Conservation (phyloP, 495 filamentous ascomycete species). For the Penicillium egyptiacum region DNA sequence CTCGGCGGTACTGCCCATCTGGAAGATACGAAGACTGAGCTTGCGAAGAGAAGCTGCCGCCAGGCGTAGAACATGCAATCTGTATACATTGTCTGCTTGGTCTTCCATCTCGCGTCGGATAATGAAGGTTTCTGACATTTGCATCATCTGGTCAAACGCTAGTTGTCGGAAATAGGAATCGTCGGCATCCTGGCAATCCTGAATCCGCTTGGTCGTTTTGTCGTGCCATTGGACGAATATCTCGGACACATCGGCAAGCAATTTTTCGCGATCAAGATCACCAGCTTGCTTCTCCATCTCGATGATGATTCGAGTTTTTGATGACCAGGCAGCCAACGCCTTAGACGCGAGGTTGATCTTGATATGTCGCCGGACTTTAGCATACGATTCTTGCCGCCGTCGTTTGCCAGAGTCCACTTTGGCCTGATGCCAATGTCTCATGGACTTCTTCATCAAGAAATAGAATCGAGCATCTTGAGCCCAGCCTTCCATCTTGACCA, state of each 20-base stretch:
- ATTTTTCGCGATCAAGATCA: slow-evolving; percentile 39
- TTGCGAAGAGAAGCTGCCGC: slow-evolving; percentile 48
- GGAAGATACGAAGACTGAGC: slow-evolving; percentile 53
- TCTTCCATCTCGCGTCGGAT: slow-evolving; percentile 46
- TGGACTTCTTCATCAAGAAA: slow-evolving; percentile 51
- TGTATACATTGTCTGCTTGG: slow-evolving; percentile 49
- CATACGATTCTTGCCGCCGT: slow-evolving; percentile 61
- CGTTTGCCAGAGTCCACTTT: slow-evolving; percentile 50
- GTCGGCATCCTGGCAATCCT: slow-evolving; percentile 45
- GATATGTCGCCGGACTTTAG: slow-evolving; percentile 51
- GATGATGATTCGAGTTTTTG: slow-evolving; percentile 37
- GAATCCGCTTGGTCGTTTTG: slow-evolving; percentile 35
- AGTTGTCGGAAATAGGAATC: slow-evolving; percentile 43
- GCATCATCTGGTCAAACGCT: slow-evolving; percentile 45
- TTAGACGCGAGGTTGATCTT: slow-evolving; percentile 59
- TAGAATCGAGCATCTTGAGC: slow-evolving; percentile 60
- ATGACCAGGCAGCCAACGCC: slow-evolving; percentile 47
- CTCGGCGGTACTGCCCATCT: slow-evolving; percentile 45
- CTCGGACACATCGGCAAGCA: slow-evolving; percentile 38
- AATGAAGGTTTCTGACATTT: slow-evolving; percentile 46
- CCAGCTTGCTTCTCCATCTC: slow-evolving; percentile 47
- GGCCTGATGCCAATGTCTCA: slow-evolving; percentile 57
- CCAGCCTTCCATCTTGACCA: slow-evolving; percentile 52
- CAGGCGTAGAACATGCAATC: slow-evolving; percentile 46
- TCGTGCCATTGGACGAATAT: slow-evolving; percentile 47